Percentiles rank a stretch among this genome's conserved stretches.
Evolutionary conservation across 2,329 filamentous ascomycete genomes (phyloP).

Genomic region (Exophiala viscosa): DNA sequence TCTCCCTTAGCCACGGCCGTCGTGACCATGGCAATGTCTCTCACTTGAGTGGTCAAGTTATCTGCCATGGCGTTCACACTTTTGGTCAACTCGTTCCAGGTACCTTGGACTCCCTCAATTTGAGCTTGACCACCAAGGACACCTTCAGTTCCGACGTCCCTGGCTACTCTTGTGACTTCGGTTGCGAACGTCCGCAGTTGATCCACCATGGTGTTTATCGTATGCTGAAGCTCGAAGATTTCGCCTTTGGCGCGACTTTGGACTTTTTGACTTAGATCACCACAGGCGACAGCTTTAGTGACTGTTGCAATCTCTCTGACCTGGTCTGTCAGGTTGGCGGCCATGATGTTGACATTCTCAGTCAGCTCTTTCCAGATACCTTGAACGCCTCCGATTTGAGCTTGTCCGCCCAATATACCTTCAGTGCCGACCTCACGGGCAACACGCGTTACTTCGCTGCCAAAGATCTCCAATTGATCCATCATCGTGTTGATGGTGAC

Average conservation of each 20-base stretch:
- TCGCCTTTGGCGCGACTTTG: conserved; percentile 76
- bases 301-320: conserved; percentile 82
- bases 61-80: conserved; percentile 88
- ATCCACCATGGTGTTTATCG: conserved; percentile 87
- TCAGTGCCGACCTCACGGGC: conserved; percentile 95
- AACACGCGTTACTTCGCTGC: conserved; percentile 90
- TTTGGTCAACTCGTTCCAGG: conserved; percentile 83
- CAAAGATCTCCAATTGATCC: conserved; percentile 94
- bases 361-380: conserved; percentile 98
- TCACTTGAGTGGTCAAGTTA: conserved; percentile 81
- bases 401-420: conserved; percentile 88
- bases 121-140: conserved; percentile 78
- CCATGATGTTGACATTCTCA: conserved; percentile 83
- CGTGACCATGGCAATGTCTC: conserved; percentile 82
- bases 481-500: conserved; percentile 99
- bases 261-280: conserved; percentile 80
- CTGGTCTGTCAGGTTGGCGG: conserved; percentile 76
- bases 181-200: conserved; percentile 79
- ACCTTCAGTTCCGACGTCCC: conserved; percentile 80
- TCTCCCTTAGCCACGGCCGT: conserved; percentile 75
- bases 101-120: conserved; percentile 78
- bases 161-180: conserved; percentile 76
- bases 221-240: conserved; percentile 78
- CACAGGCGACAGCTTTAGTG: conserved; percentile 77
- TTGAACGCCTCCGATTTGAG: conserved; percentile 87